These are phyloP conservation scores for Hygrocybe punicea DNA, from an alignment of 768 basidiomycete species.

Conservation along the genomic window DNA sequence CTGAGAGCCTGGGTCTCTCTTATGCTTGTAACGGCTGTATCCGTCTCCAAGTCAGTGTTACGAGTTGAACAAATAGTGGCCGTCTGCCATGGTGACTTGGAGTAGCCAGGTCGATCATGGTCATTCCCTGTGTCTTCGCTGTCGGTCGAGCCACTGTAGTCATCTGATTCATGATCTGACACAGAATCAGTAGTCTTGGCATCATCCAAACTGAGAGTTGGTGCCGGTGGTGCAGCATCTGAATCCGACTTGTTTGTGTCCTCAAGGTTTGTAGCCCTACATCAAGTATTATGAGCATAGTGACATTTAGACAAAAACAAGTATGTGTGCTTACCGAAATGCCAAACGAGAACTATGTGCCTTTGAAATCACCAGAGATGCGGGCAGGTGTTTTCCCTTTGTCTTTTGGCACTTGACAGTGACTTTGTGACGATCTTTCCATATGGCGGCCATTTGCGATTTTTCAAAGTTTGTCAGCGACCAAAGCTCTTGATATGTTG, in stretches of 20 bases:
- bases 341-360: slow-evolving; percentile 3
- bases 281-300: background rate
- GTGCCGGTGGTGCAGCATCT: background rate
- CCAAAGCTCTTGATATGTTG: background rate
- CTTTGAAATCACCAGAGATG: background rate
- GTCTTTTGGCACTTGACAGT: background rate
- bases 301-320: background rate
- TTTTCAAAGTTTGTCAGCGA: background rate
- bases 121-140: too few relatives aligned
- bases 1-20: too few relatives aligned
- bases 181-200: background rate
- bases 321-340: background rate
- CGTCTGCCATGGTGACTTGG: too few relatives aligned
- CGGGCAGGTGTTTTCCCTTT: background rate
- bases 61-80: too few relatives aligned
- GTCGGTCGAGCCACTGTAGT: background rate
- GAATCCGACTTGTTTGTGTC: background rate
- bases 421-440: background rate
- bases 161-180: background rate
- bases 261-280: background rate
- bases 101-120: too few relatives aligned
- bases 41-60: too few relatives aligned
- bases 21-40: too few relatives aligned
- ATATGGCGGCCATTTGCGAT: background rate
- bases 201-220: background rate